Conservation (phyloP, 495 filamentous ascomycete species). For the Pseudomonodictys pantanalensis region DNA sequence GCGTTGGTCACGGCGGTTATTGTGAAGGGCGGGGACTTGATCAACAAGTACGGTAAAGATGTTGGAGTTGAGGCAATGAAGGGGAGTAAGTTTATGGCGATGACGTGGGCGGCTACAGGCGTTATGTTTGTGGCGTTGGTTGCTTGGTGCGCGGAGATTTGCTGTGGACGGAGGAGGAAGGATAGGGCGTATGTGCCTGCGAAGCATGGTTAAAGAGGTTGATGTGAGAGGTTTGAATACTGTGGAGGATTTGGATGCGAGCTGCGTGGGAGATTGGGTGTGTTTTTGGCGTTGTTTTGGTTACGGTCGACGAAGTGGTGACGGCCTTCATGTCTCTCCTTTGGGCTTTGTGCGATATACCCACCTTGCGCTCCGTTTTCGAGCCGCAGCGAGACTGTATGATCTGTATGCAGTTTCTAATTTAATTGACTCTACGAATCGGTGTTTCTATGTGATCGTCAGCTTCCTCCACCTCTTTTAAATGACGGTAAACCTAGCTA, state of each 20-base stretch:
- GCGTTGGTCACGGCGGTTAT: slow-evolving; percentile 60
- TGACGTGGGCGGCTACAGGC: slow-evolving; percentile 59
- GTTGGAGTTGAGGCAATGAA: slow-evolving; percentile 53
- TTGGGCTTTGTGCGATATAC: not conserved
- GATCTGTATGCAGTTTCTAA: too few relatives aligned
- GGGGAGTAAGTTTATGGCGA: slow-evolving; percentile 55
- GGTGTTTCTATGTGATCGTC: too few relatives aligned
- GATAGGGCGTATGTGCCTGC: not conserved
- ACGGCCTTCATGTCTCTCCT: not conserved
- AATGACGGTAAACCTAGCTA: too few relatives aligned
- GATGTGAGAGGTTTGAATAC: not conserved
- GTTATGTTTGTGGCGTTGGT: slow-evolving; percentile 49
- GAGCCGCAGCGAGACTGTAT: too few relatives aligned
- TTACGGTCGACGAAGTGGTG: not conserved
- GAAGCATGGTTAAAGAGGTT: not conserved
- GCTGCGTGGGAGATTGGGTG: too few relatives aligned
- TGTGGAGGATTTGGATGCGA: not conserved
- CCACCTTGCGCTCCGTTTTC: not conserved
- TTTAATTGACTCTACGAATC: too few relatives aligned
- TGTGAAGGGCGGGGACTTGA: slow-evolving; percentile 54
- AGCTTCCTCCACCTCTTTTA: too few relatives aligned
- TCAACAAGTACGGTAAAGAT: slow-evolving; percentile 57
- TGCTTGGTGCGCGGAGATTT: slow-evolving; percentile 42
- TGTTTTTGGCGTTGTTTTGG: not conserved
- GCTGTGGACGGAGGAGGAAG: slow-evolving; percentile 21